phyloP scores from a whole-genome alignment of 2,329 filamentous ascomycete genomes.

The Cordyceps pruinosa region DNA sequence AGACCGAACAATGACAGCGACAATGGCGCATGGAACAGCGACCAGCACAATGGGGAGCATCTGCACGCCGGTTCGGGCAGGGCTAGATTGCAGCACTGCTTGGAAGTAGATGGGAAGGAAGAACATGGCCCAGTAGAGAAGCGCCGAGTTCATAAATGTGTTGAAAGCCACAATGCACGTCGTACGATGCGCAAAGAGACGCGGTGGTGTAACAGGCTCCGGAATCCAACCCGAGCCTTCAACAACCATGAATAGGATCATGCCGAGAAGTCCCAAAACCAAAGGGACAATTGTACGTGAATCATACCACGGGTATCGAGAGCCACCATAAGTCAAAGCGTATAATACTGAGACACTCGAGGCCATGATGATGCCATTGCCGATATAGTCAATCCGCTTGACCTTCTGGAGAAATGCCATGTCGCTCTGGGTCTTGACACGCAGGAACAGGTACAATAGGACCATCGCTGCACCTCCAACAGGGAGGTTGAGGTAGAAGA shows the following conservation, averaged over 20 bases:
- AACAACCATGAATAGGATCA: conserved; percentile 26
- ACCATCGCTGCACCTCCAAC: conserved; percentile 19
- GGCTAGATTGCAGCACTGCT: background rate
- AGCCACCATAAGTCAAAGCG: conserved; percentile 15
- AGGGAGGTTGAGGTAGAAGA: conserved; percentile 35
- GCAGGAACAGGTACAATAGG: conserved; percentile 19
- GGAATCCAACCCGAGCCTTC: conserved; percentile 19
- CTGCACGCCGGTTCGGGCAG: background rate
- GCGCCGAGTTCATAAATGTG: conserved; percentile 3
- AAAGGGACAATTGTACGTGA: conserved; percentile 23
- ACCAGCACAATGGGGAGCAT: conserved; percentile 4
- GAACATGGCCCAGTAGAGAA: conserved; percentile 5
- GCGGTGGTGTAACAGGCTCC: conserved; percentile 30
- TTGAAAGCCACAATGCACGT: background rate
- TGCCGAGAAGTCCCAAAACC: conserved; percentile 30
- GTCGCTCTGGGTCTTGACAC: conserved; percentile 15
- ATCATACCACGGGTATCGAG: conserved; percentile 5
- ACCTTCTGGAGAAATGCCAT: conserved; percentile 13
- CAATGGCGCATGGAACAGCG: conserved; percentile 19
- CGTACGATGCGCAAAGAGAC: conserved; percentile 5
- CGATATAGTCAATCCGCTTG: conserved; percentile 31
- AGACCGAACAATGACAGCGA: conserved; percentile 21
- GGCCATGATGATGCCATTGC: conserved; percentile 32
- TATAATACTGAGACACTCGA: conserved; percentile 21
- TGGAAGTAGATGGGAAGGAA: conserved; percentile 15